A percentile compares a stretch with the other conserved stretches of the same genome.
phyloP scores from a whole-genome alignment of 2,329 filamentous ascomycete species.

The Decorospora gaudefroyi region DNA sequence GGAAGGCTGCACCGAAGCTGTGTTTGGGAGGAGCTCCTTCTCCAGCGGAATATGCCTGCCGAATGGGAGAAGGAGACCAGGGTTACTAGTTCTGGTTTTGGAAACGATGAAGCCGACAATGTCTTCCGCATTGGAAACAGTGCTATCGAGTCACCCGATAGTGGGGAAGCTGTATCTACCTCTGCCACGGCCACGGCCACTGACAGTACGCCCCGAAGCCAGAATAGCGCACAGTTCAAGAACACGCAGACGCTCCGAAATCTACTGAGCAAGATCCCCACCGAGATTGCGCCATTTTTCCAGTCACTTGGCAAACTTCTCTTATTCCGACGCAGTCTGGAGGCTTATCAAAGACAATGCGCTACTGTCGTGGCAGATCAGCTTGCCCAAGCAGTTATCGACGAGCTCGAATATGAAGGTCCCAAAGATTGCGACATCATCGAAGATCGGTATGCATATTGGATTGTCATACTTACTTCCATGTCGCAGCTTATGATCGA shows the following conservation, averaged over 20 bases:
- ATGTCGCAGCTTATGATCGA: constrained; percentile 81
- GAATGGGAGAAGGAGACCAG: constrained; percentile 61
- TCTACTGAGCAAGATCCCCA: constrained; percentile 76
- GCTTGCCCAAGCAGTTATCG: constrained; percentile 71
- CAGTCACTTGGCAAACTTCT: constrained; percentile 83
- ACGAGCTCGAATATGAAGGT: constrained; percentile 63
- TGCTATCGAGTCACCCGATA: constrained; percentile 24
- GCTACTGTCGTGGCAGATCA: constrained; percentile 66
- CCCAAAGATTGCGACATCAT: constrained; percentile 56
- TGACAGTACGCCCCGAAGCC: constrained; percentile 21
- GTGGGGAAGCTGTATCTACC: constrained; percentile 18
- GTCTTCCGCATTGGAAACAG: constrained; percentile 44
- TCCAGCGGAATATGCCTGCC: constrained; percentile 74
- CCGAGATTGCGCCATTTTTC: constrained; percentile 81
- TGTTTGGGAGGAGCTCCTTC: constrained; percentile 79
- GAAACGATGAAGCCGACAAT: constrained; percentile 48
- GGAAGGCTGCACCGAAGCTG: constrained; percentile 78
- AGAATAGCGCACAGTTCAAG: constrained; percentile 58
- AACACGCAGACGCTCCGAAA: constrained; percentile 80
- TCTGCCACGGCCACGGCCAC: constrained; percentile 12
- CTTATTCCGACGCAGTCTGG: constrained; percentile 72
- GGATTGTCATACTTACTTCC: constrained; percentile 78
- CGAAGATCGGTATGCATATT: constrained; percentile 73
- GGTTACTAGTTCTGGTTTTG: constrained; percentile 48
- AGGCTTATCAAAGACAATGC: constrained; percentile 66